Evolutionary conservation across 2,329 filamentous ascomycete species (phyloP), one percentile per base, ranked within the genome.

Genomic region (Paecilomyces sp.): DNA sequence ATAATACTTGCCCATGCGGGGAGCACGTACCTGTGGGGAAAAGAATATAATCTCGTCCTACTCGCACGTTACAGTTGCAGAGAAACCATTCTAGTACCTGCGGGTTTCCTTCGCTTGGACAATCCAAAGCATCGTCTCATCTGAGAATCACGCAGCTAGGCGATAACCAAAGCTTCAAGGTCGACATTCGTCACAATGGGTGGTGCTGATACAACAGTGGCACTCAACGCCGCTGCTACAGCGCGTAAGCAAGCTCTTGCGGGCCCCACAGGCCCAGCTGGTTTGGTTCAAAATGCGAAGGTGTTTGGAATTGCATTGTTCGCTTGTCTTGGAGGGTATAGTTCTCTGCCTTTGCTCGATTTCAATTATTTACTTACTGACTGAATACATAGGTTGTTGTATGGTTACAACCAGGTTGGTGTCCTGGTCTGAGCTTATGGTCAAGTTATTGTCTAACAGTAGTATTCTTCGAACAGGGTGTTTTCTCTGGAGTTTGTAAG

Each of bases 221-320:
- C 64, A 1, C 65, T 66, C 34, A 70, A 83, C 63, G 80, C 83
- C 79, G 81, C 79, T 22, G 82, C 83, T 18, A 71, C 84, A 12
- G 67, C 76, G 50, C 78, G 81, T 57, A 81, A 82, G 9, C 76
- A 84, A 70, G 77, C 78, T 47, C 74, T 85, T 30, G 83, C 83
- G 79, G 82, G 82, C 57, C 74, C 75, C 2, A 80, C 77, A 63
- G 83, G 83, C 3, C 79, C 81, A 0, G 67, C 72, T 18, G 83
- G 82, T 12, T 71, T 87, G 52, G 68, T 85, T 13, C 85, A 84
- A 71, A 87, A 87, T 66, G 81, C 80, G 67, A 82, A 80, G 52
- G 84, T 87, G 15, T 84, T 85, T 64, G 75, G 80, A n/a, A 81
- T 87, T 60, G 83, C 84, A 1, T 75, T 82, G 51, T 87, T 87